Percentiles rank a stretch among this genome's conserved stretches.
These are phyloP conservation scores for Penicillium egyptiacum DNA, from an alignment of 495 filamentous ascomycete species.

Conservation along the genomic window DNA sequence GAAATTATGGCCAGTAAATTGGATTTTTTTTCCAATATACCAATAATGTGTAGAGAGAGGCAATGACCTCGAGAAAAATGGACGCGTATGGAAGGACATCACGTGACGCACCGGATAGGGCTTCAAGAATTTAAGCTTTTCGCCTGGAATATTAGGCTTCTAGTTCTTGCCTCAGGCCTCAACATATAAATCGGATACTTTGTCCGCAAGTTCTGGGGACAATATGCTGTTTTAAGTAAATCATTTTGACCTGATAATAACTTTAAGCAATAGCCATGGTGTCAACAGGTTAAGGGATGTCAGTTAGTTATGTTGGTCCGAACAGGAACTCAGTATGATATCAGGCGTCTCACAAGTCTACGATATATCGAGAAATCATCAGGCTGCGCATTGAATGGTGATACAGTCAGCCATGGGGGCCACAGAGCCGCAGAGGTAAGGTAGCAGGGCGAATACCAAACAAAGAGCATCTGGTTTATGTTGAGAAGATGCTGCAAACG, in stretches of 20 bases:
- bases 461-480: constrained; percentile 1
- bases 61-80: not conserved
- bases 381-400: too few relatives aligned
- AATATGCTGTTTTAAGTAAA: too few relatives aligned
- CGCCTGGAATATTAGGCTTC: not conserved
- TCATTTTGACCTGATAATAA: too few relatives aligned
- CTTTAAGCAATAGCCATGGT: too few relatives aligned
- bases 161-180: not conserved
- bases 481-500: not conserved
- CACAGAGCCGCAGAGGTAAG: too few relatives aligned
- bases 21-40: not conserved
- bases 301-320: too few relatives aligned
- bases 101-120: not conserved
- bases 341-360: too few relatives aligned
- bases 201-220: too few relatives aligned
- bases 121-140: not conserved
- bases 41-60: not conserved
- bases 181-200: not conserved
- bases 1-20: not conserved
- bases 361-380: too few relatives aligned
- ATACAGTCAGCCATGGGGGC: too few relatives aligned
- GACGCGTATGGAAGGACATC: not conserved
- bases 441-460: not conserved
- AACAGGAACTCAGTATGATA: too few relatives aligned
- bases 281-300: too few relatives aligned